Conservation (phyloP, 192 early-diverging fungal genomes). For the Coemansia sp. region DNA sequence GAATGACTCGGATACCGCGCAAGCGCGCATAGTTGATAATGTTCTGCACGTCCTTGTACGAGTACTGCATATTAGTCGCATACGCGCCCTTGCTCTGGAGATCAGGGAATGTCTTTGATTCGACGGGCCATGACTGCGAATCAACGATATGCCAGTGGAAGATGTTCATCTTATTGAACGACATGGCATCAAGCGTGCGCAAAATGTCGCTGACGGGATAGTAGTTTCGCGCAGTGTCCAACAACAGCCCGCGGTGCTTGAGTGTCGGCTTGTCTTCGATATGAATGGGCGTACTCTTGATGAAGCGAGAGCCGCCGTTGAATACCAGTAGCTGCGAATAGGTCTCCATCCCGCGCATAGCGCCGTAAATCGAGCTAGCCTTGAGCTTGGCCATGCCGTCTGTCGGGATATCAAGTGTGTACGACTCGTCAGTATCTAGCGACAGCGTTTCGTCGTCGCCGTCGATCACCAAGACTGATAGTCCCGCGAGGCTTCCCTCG, state of each 20-base stretch:
- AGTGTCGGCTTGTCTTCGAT: conserved; percentile 67
- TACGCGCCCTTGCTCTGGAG: conserved; percentile 69
- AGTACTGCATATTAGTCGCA: conserved; percentile 65
- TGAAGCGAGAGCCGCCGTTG: conserved; percentile 43
- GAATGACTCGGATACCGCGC: conserved; percentile 86
- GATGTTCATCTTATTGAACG: conserved; percentile 75
- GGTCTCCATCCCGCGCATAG: conserved; percentile 71
- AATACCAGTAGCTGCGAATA: conserved; percentile 66
- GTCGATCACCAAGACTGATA: conserved; percentile 52
- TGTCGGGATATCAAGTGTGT: conserved; percentile 63
- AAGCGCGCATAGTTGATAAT: conserved; percentile 74
- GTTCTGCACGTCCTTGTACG: conserved; percentile 66
- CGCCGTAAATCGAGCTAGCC: conserved; percentile 66
- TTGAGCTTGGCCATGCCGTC: conserved; percentile 58
- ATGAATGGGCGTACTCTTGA: conserved; percentile 59
- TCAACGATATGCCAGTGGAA: conserved; percentile 82
- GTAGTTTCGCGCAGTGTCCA: conserved; percentile 73
- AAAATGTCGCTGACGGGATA: conserved; percentile 60
- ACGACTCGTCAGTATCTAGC: conserved; percentile 70
- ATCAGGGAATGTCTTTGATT: conserved; percentile 63
- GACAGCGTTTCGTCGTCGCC: conserved; percentile 54
- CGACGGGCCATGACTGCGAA: conserved; percentile 71
- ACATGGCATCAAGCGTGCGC: conserved; percentile 68
- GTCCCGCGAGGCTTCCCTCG: conserved; percentile 25
- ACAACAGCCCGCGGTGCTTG: conserved; percentile 67